A percentile compares a stretch with the other conserved stretches of the same genome.
These are phyloP conservation scores for Polysphondylium violaceum DNA, from an alignment of 78 protist species.

Conservation along the genomic window DNA sequence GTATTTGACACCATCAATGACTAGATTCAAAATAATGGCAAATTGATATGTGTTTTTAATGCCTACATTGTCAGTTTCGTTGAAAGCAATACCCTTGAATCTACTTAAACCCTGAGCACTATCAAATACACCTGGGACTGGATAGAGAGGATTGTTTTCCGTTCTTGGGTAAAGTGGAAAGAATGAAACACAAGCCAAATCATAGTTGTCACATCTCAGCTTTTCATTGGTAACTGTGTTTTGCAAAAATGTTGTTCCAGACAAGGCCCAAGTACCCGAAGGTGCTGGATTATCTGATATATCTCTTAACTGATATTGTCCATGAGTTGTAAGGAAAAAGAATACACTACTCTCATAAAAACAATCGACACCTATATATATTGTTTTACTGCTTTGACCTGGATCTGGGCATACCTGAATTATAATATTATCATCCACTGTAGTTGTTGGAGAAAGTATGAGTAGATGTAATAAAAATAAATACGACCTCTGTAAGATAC, in stretches of 20 bases:
- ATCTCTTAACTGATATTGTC: background rate
- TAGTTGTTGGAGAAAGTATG: background rate
- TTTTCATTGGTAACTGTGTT: background rate
- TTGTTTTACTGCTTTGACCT: conserved; percentile 1
- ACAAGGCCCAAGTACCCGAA: conserved; percentile 32
- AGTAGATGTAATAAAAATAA: background rate
- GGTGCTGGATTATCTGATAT: conserved; percentile 1
- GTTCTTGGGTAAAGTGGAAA: conserved; percentile 38
- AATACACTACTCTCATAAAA: background rate
- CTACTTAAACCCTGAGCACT: background rate
- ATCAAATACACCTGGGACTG: conserved; percentile 21
- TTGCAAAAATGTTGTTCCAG: background rate
- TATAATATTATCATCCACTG: conserved; percentile 22
- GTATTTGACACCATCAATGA: background rate
- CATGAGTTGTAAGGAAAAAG: conserved; percentile 10
- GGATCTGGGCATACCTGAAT: conserved; percentile 24
- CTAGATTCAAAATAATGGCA: background rate
- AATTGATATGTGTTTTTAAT: conserved; percentile 31
- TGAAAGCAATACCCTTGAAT: conserved; percentile 3
- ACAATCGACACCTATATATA: conserved; percentile 8
- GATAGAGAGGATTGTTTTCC: conserved; percentile 14
- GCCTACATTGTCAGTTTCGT: conserved; percentile 7
- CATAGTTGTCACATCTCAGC: conserved; percentile 12
- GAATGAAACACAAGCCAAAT: conserved; percentile 1
- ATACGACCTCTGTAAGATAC: background rate